A percentile compares a stretch with the other conserved stretches of the same genome.
Conservation (phyloP, 352 stramenopile genomes). For the Globisporangium nagaii region DNA sequence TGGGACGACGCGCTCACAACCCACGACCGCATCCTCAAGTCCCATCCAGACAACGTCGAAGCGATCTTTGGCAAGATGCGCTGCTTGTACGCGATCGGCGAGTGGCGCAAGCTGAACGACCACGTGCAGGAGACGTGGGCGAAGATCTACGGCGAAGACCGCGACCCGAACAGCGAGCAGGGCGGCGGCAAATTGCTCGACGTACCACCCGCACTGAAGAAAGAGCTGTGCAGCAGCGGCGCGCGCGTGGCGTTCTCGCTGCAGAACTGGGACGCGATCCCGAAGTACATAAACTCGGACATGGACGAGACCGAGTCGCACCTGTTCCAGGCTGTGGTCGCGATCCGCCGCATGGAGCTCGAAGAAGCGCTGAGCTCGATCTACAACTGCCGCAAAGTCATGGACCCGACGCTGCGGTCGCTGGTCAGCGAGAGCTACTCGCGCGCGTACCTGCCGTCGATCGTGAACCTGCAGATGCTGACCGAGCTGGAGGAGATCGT, state of each 20-base stretch:
- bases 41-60: conserved; percentile 88
- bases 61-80: conserved; percentile 98
- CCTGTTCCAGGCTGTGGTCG: conserved; percentile 89
- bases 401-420: conserved; percentile 96
- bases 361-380: conserved; percentile 91
- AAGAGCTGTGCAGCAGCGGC: conserved; percentile 79
- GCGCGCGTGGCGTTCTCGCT: conserved; percentile 76
- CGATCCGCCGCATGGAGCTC: conserved; percentile 94
- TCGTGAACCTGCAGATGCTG: conserved; percentile 97
- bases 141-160: conserved; percentile 77
- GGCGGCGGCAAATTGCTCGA: conserved; percentile 57
- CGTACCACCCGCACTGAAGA: conserved; percentile 77
- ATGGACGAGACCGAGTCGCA: conserved; percentile 84
- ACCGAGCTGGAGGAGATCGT: conserved; percentile 94
- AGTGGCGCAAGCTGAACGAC: conserved; percentile 95
- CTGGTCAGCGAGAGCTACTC: conserved; percentile 97
- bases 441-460: conserved; percentile 93
- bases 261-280: conserved; percentile 83
- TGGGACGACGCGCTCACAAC: conserved; percentile 96
- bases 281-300: conserved; percentile 83
- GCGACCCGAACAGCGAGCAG: conserved; percentile 24
- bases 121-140: conserved; percentile 87
- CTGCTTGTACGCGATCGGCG: conserved; percentile 96
- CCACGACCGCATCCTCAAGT: conserved; percentile 85
- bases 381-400: conserved; percentile 90